phyloP scores from a whole-genome alignment of 306 rosid genomes.

The Glycine latifolia region DNA sequence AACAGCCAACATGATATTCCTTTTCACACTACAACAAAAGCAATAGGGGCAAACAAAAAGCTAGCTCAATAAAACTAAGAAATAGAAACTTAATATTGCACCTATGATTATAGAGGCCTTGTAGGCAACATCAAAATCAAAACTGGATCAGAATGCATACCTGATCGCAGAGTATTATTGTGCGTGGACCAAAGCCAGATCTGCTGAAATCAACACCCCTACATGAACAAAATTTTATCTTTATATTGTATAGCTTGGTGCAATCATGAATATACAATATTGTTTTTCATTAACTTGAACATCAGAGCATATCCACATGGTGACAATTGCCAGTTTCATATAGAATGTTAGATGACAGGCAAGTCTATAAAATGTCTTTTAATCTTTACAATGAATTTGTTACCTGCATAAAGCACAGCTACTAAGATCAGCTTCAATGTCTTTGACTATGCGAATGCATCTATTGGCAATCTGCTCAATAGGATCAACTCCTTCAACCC shows the following conservation, averaged over 20 bases:
- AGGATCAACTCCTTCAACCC: slow-evolving; percentile 91
- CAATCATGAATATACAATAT: slow-evolving; percentile 35
- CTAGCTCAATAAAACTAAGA: slow-evolving; percentile 30
- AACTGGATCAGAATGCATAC: slow-evolving; percentile 46
- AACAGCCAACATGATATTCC: slow-evolving; percentile 97
- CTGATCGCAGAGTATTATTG: slow-evolving; percentile 94
- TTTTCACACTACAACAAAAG: slow-evolving; percentile 79
- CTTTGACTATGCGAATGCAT: slow-evolving; percentile 92
- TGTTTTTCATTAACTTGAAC: slow-evolving; percentile 34
- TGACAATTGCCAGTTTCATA: slow-evolving; percentile 10
- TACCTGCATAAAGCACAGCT: slow-evolving; percentile 96
- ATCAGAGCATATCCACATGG: not conserved
- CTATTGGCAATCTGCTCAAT: slow-evolving; percentile 82
- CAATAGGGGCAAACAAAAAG: not conserved
- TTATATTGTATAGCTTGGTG: slow-evolving; percentile 28
- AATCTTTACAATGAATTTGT: slow-evolving; percentile 37
- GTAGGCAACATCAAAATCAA: slow-evolving; percentile 34
- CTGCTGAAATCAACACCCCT: slow-evolving; percentile 94
- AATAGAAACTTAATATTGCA: slow-evolving; percentile 31
- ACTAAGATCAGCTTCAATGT: slow-evolving; percentile 78
- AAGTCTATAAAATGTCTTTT: slow-evolving; percentile 9
- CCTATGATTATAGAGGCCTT: slow-evolving; percentile 22
- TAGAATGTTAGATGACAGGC: slow-evolving; percentile 5
- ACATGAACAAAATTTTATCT: slow-evolving; percentile 47
- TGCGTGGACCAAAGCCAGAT: slow-evolving; percentile 96